A percentile compares a stretch with the other conserved stretches of the same genome.
Conservation (phyloP, 2,329 filamentous ascomycete genomes). For the Xylaria sp. region DNA sequence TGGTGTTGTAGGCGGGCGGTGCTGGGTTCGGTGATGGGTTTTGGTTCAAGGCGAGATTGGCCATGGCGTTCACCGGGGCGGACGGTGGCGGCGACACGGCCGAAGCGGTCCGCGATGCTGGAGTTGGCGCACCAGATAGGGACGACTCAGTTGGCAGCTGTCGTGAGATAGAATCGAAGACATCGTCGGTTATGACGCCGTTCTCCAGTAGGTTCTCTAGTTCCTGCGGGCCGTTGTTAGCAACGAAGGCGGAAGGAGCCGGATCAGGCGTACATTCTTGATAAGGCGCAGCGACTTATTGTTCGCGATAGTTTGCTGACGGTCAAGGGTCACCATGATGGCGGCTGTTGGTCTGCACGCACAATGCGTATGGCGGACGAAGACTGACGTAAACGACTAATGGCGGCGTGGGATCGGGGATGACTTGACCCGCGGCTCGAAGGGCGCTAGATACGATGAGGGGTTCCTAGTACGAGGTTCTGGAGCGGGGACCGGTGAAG, state of each 20-base stretch:
- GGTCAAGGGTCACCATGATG: conserved; percentile 61
- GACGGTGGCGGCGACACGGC: conserved; percentile 46
- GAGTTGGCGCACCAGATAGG: conserved; percentile 61
- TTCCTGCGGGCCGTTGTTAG: conserved; percentile 68
- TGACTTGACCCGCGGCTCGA: neutral
- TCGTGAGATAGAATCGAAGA: conserved; percentile 78
- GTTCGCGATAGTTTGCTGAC: conserved; percentile 71
- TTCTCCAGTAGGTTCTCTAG: conserved; percentile 89
- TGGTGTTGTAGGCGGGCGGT: conserved; percentile 64
- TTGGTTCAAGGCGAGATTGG: conserved; percentile 53
- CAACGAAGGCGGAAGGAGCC: neutral
- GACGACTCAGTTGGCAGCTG: conserved; percentile 78
- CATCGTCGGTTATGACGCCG: conserved; percentile 77
- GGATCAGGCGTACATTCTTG: conserved; percentile 74
- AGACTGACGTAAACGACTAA: neutral
- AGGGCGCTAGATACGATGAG: neutral
- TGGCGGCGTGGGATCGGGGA: neutral
- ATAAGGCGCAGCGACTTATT: conserved; percentile 89
- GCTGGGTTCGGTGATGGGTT: conserved; percentile 51
- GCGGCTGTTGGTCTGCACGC: conserved; percentile 2
- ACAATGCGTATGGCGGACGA: neutral
- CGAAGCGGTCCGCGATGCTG: conserved; percentile 49
- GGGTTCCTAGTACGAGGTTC: neutral
- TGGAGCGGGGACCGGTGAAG: too few species aligned
- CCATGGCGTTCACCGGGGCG: conserved; percentile 51